Base-by-base conservation (phyloP, 2,329 filamentous ascomycete genomes). In the Nemania serpens region DNA sequence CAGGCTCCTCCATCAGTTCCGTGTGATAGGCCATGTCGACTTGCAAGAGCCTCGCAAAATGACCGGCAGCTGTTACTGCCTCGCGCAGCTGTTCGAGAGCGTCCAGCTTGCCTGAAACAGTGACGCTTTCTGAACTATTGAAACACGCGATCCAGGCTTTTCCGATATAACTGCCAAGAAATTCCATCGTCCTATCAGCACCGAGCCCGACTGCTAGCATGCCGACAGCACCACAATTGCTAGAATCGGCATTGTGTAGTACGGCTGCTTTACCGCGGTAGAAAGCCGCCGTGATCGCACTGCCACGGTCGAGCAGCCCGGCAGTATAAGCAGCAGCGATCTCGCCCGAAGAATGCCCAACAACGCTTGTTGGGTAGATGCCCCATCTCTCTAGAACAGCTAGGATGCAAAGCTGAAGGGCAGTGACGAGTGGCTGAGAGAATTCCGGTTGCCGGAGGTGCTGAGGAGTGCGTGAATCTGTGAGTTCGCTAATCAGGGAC, bases 101-200 rank as follows among this genome's bases (percentile, higher is more conserved):
- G 1, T 29, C 1, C 1, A 36, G 12, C 2, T 13, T 47, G 1
- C 70, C 70, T 0, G 70, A 71, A 2, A 73, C 37, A 1, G 71
- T 72, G 12, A 71, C 12, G 42, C 69, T 71, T 9, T 11, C 55
- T 0, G 70, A 68, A 41, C 70, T 73, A 51, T 73, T 73, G 45
- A 59, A 66, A 49, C 70, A 73, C 22, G 70, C 69, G 15, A 71
- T 55, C 3, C 54, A 12, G 3, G 25, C 33, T 2, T 61, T 4
- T 65, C 68, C 0, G 68, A 25, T 66, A 70, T 68, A 9, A 58
- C 65, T 2, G 3, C 7, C 13, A 1, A 68, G 17, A 33, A 55
- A 65, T 1, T 15, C 5, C 6, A 15, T 1, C 13, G n/a, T 20
- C 34, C 13, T n/a, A 37, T 49, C 50, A 10, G 62, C 61, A 0